These are phyloP conservation scores for Ogataea trehaloabstinens DNA, from an alignment of 805 yeast genomes.

Conservation along the genomic window DNA sequence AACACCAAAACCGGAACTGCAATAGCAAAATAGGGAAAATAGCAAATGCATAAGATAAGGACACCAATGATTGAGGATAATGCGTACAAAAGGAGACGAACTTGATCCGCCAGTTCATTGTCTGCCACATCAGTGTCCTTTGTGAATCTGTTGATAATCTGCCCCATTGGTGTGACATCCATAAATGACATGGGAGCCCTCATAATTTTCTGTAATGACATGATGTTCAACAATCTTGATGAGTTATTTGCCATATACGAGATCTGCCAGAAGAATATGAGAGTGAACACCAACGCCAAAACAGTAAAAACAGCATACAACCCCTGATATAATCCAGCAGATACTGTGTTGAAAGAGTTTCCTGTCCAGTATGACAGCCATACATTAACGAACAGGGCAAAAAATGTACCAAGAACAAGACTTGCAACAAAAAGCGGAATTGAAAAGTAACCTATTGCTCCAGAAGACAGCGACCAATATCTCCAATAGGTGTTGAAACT, in stretches of 20 bases:
- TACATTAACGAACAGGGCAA: constrained; percentile 56
- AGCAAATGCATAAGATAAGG: constrained; percentile 41
- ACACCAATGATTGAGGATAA: constrained; percentile 34
- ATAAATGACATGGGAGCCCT: constrained; percentile 80
- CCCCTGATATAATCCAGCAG: constrained; percentile 65
- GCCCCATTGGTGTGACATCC: constrained; percentile 85
- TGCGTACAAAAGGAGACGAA: constrained; percentile 57
- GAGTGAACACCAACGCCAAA: constrained; percentile 42
- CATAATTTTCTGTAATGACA: constrained; percentile 58
- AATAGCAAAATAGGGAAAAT: constrained; percentile 53
- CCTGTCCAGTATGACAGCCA: constrained; percentile 84
- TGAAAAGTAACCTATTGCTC: constrained; percentile 33
- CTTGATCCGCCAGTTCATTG: constrained; percentile 70
- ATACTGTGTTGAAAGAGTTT: constrained; percentile 40
- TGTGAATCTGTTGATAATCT: constrained; percentile 80
- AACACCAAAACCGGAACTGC: constrained; percentile 50
- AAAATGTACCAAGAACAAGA: constrained; percentile 41
- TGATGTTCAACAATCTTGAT: constrained; percentile 53
- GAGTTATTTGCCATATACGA: constrained; percentile 53
- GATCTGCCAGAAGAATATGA: constrained; percentile 43
- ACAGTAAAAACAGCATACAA: constrained; percentile 60
- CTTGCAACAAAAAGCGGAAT: constrained; percentile 13
- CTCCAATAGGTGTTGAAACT: constrained; percentile 42
- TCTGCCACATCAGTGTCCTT: constrained; percentile 84
- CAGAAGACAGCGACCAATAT: constrained; percentile 57